Conservation (phyloP, 192 early-diverging fungal species). For the Coemansia sp. region DNA sequence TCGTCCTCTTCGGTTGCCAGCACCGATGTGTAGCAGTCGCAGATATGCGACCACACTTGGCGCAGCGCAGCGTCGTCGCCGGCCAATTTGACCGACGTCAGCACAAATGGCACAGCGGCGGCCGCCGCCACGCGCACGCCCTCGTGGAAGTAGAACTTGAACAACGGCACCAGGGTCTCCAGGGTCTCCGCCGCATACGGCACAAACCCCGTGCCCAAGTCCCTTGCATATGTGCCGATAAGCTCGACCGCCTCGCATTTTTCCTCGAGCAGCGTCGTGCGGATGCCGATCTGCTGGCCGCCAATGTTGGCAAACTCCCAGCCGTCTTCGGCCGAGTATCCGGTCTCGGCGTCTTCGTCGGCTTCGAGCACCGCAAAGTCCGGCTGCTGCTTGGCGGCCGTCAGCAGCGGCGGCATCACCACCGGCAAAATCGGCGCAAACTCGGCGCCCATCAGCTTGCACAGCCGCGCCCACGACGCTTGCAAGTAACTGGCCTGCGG, state of each 20-base stretch:
- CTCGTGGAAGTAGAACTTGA: constrained; percentile 98
- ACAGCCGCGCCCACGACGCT: constrained; percentile 94
- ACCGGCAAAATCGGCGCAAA: constrained; percentile 91
- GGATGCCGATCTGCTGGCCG: constrained; percentile 95
- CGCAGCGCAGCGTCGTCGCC: constrained; percentile 41
- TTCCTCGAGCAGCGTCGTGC: constrained; percentile 93
- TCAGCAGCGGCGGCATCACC: constrained; percentile 90
- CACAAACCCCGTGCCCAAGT: constrained; percentile 86
- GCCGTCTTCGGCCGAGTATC: constrained; percentile 93
- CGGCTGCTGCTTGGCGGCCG: constrained; percentile 84
- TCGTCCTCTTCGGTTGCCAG: constrained; percentile 82
- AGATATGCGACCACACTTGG: constrained; percentile 69
- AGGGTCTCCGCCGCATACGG: constrained; percentile 81
- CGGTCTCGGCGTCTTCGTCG: constrained; percentile 80
- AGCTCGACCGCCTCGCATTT: constrained; percentile 98
- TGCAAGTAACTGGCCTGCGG: constrained; percentile 90
- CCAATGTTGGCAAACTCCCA: constrained; percentile 95
- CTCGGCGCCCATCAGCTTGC: constrained; percentile 89
- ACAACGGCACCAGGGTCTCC: constrained; percentile 82
- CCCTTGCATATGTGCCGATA: constrained; percentile 90
- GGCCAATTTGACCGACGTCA: constrained; percentile 60
- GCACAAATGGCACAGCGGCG: constrained; percentile 74
- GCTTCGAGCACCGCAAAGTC: constrained; percentile 86
- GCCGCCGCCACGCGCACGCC: constrained; percentile 91
- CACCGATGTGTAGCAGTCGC: constrained; percentile 73